phyloP scores from a whole-genome alignment of 140 eudicot species.

The Ambrosia hybrid region DNA sequence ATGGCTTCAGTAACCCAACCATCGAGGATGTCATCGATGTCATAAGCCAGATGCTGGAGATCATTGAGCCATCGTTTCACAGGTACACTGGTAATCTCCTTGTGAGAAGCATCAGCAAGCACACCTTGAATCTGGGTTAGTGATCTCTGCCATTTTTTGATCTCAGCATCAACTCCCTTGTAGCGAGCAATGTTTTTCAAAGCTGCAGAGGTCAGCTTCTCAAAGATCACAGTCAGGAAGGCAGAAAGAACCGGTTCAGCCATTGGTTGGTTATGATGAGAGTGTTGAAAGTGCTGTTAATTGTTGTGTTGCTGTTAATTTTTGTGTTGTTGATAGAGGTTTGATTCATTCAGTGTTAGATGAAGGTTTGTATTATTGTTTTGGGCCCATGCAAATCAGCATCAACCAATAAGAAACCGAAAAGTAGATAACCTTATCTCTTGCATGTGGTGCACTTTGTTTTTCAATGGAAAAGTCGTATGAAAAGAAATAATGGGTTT shows the following conservation, averaged over 20 bases:
- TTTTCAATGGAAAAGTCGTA: no score
- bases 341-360: no score
- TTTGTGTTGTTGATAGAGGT: no score
- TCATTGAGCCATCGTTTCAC: slow-evolving; percentile 33
- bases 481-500: no score
- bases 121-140: slow-evolving; percentile 23
- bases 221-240: not conserved
- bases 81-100: slow-evolving; percentile 16
- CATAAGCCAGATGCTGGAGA: slow-evolving; percentile 20
- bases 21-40: slow-evolving; percentile 34
- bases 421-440: no score
- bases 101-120: slow-evolving; percentile 46
- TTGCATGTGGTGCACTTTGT: no score
- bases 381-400: no score
- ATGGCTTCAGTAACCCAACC: slow-evolving; percentile 31
- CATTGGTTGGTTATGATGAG: no score
- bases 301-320: no score
- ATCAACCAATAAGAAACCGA: no score
- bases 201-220: slow-evolving; percentile 35
- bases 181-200: slow-evolving; percentile 25
- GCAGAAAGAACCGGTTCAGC: slow-evolving; percentile 15
- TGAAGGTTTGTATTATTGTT: no score
- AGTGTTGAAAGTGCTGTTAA: no score
- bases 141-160: slow-evolving; percentile 10
- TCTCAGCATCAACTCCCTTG: slow-evolving; percentile 21